A percentile compares a stretch with the other conserved stretches of the same genome.
These are phyloP conservation scores for Candida mattraensis DNA, from an alignment of 805 yeast genomes.

Conservation along the genomic window DNA sequence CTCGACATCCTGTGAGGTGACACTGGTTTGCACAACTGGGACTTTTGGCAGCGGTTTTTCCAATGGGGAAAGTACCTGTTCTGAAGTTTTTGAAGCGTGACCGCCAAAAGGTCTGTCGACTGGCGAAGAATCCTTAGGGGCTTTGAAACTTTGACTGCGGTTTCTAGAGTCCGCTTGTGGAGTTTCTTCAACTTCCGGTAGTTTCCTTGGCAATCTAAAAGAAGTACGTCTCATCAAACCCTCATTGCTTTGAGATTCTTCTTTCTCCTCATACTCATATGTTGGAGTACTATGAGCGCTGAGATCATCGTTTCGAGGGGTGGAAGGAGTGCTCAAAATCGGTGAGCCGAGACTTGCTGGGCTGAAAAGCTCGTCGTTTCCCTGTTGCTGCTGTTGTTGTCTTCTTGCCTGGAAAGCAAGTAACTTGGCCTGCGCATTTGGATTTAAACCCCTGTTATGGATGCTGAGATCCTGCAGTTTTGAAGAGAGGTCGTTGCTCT, in stretches of 20 bases:
- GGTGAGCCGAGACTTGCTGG: conserved; percentile 7
- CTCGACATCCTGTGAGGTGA: no score
- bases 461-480: conserved; percentile 25
- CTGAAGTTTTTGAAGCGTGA: conserved; percentile 9
- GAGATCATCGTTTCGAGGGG: conserved; percentile 20
- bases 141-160: conserved; percentile 17
- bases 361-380: conserved; percentile 8
- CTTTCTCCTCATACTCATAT: conserved; percentile 13
- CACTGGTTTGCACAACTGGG: no score
- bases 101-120: conserved; percentile 10
- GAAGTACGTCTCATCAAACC: conserved; percentile 27
- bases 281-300: conserved; percentile 20
- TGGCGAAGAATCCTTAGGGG: conserved; percentile 2
- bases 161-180: conserved; percentile 38
- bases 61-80: neutral
- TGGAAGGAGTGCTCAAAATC: conserved; percentile 18
- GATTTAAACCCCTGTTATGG: conserved; percentile 45
- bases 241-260: conserved; percentile 7
- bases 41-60: conserved; percentile 4
- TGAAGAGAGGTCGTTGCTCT: conserved; percentile 14
- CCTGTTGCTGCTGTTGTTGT: conserved; percentile 36
- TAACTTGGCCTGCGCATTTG: conserved; percentile 84
- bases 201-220: conserved; percentile 24
- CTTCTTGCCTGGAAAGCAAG: conserved; percentile 86
- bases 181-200: conserved; percentile 27